Conservation (phyloP, 148 eudicot species). For the Oxyria digyna region DNA sequence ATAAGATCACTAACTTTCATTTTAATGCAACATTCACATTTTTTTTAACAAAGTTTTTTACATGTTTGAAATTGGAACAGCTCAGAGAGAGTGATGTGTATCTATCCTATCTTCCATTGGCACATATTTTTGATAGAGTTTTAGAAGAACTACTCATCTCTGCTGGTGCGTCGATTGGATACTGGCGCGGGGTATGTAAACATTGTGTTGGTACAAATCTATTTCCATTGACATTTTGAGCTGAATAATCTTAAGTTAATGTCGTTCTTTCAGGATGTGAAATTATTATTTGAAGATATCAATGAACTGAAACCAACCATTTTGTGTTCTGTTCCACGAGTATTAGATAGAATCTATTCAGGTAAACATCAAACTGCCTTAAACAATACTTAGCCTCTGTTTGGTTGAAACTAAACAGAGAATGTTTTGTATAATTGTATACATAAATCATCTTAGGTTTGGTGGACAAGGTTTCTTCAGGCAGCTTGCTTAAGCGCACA, state of each 20-base stretch:
- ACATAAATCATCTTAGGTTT: constrained; percentile 38
- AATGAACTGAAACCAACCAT: constrained; percentile 70
- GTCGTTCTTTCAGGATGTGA: constrained; percentile 56
- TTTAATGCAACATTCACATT: not conserved
- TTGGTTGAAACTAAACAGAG: too few species aligned
- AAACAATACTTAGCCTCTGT: not conserved
- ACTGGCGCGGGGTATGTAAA: constrained; percentile 86
- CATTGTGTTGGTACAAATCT: not conserved
- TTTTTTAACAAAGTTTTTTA: not conserved
- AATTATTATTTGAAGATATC: constrained; percentile 66
- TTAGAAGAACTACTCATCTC: constrained; percentile 73
- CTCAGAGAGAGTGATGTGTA: constrained; percentile 51
- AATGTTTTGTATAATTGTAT: too few species aligned
- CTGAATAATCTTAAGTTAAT: not conserved
- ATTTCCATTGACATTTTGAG: not conserved
- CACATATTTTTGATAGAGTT: constrained; percentile 92
- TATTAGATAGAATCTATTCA: constrained; percentile 78
- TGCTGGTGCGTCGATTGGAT: constrained; percentile 85
- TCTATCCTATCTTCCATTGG: constrained; percentile 88
- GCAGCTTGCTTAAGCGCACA: constrained; percentile 45
- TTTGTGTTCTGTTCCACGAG: constrained; percentile 92
- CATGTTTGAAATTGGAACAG: constrained; percentile 25
- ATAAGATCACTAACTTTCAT: not conserved
- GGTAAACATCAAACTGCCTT: constrained; percentile 22
- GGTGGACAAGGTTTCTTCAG: constrained; percentile 49